Evolutionary conservation across 164 flowering plant genomes (phyloP).

Genomic region (Berberis vulgaris): DNA sequence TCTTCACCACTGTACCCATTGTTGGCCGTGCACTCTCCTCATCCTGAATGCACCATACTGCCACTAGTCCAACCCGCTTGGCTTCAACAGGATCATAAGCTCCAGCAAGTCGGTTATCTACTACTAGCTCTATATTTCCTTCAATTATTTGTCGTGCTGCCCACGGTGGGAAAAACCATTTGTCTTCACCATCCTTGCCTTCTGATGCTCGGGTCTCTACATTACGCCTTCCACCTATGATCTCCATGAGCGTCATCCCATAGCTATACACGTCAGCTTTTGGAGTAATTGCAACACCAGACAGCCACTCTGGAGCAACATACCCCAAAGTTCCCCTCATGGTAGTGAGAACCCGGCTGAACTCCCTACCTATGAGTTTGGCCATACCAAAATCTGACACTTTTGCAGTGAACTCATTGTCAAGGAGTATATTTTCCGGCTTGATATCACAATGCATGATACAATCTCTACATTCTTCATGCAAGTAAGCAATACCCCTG

Average conservation of each 20-base stretch:
- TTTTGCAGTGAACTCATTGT: conserved; percentile 45
- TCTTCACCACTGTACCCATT: conserved; percentile 85
- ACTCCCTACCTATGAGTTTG: conserved; percentile 69
- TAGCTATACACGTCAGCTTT: conserved; percentile 88
- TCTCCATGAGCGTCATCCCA: conserved; percentile 86
- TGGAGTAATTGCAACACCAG: conserved; percentile 66
- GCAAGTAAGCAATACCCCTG: conserved; percentile 68
- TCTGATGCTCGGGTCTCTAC: conserved; percentile 48
- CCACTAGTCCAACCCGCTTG: conserved; percentile 50
- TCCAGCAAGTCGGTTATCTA: conserved; percentile 47
- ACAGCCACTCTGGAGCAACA: conserved; percentile 93
- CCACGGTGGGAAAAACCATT: conserved; percentile 90
- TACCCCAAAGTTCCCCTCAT: conserved; percentile 94
- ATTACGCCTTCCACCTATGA: conserved; percentile 72
- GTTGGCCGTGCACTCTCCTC: conserved; percentile 61
- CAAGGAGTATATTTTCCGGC: conserved; percentile 80
- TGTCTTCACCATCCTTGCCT: conserved; percentile 23
- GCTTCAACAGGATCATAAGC: conserved; percentile 45
- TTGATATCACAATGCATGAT: conserved; percentile 88
- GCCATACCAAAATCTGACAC: conserved; percentile 91
- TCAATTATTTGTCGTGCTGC: conserved; percentile 55
- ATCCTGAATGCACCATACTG: conserved; percentile 94
- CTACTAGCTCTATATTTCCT: conserved; percentile 41
- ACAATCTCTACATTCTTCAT: conserved; percentile 74
- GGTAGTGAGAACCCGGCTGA: conserved; percentile 65